Base-by-base conservation (phyloP, 2,329 filamentous ascomycete genomes). In the Septoria petroselini region DNA sequence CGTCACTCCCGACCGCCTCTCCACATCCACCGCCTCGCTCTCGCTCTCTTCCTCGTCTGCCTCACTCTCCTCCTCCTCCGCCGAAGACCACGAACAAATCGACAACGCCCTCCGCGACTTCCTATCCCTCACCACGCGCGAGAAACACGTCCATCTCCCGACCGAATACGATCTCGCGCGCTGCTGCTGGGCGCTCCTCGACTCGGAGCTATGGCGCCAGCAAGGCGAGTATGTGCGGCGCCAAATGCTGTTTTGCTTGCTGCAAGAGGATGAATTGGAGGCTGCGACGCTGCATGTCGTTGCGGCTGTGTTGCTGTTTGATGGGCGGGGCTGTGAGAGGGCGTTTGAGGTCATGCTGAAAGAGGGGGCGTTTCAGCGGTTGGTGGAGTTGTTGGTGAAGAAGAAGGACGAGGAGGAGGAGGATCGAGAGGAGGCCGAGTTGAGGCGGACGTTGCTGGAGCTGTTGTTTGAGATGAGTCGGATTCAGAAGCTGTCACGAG, bases 381-480 rank as follows among this genome's bases (percentile, higher is more conserved):
- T 98, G 35, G 74, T 97, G 25, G 88, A 95, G 56, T 74, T 98
- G 58, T 84, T 97, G 62, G 80, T 84, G 63, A 77, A 74, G 35
- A 78, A 79, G 54, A 78, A 77, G 42, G 68, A 71, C 11, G 31
- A 37, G 5, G 39, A 30, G 57, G 25, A 54, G 15, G 40, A 77
- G 41, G 68, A 71, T 11, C 19, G 37, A 12, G 39, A 30, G 57
- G 33, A 51, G 14, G 40, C 18, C 9, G 46, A 31, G 15, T 75
- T 97, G 53, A 88, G 96, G 71, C 82, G 86, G 29, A 73, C 93
- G 54, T 75, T 97, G 44, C 76, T 98, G 62, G 87, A 96, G 69
- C 74, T 98, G 49, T 79, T 96, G 66, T 98, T 95, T 71, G 93
- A 97, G 74, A 96, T 96, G 86, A 91, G 89, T 37, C 81, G 94